Percentiles rank a stretch among this genome's conserved stretches.
These are phyloP conservation scores for Canavalia ensiformis DNA, from an alignment of 306 rosid species.

Conservation along the genomic window DNA sequence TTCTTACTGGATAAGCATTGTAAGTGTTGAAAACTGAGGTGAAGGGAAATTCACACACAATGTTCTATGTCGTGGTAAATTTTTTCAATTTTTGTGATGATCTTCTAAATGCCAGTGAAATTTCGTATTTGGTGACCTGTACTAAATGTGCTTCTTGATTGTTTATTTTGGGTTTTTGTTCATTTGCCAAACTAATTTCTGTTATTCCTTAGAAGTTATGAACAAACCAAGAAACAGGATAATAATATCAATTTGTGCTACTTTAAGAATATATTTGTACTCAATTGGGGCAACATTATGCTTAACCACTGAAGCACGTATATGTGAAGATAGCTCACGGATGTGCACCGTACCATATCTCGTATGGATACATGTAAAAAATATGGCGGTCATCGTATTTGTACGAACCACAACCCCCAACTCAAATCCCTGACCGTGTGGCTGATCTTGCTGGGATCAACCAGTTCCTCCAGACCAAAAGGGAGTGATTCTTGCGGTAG, in stretches of 20 bases:
- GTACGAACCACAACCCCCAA: too few relatives aligned
- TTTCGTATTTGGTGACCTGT: background rate
- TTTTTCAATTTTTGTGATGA: background rate
- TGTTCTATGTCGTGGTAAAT: too few relatives aligned
- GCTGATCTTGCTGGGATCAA: too few relatives aligned
- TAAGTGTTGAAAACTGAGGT: background rate
- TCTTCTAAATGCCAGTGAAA: background rate
- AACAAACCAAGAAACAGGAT: background rate
- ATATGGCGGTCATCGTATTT: too few relatives aligned
- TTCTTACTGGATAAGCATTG: background rate
- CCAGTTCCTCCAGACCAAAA: too few relatives aligned
- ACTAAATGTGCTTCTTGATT: background rate
- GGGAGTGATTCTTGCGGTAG: too few relatives aligned
- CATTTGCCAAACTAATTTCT: background rate
- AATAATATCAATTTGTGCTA: background rate
- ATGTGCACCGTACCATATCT: too few relatives aligned
- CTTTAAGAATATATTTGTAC: slow-evolving; percentile 24
- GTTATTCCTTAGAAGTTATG: background rate
- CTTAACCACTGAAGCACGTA: too few relatives aligned
- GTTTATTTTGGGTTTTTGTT: background rate
- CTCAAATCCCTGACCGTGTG: too few relatives aligned
- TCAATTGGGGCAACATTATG: background rate
- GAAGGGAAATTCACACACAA: background rate
- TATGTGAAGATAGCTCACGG: too few relatives aligned
- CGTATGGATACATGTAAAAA: too few relatives aligned